phyloP scores from a whole-genome alignment of 495 filamentous ascomycete species.

The Xylaria intraflava region DNA sequence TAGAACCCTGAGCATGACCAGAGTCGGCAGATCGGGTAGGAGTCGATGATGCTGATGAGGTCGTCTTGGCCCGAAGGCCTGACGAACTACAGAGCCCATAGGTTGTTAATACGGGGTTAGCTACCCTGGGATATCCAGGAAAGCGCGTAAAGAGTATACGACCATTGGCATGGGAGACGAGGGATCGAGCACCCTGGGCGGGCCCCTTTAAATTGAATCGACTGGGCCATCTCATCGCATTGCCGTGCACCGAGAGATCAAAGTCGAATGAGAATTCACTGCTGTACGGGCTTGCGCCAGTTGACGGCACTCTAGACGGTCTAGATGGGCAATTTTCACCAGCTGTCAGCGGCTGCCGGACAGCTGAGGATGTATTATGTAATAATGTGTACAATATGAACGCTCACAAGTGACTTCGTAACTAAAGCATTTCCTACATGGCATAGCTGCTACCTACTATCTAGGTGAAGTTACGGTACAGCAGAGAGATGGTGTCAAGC shows the following conservation, averaged over 20 bases:
- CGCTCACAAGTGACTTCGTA: too few relatives aligned
- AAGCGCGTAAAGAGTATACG: neutral
- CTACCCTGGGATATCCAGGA: neutral
- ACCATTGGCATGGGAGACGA: neutral
- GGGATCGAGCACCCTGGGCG: neutral
- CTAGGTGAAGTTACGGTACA: too few relatives aligned
- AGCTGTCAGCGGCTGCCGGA: neutral
- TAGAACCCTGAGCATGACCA: neutral
- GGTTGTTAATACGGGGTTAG: neutral
- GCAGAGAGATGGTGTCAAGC: too few relatives aligned
- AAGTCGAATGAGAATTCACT: constrained; percentile 1
- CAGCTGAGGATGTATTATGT: too few relatives aligned
- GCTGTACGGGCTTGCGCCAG: neutral
- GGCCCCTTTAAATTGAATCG: constrained; percentile 6
- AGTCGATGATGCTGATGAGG: neutral
- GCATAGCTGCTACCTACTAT: too few relatives aligned
- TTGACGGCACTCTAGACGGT: neutral
- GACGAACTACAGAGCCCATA: neutral
- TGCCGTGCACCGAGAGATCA: constrained; percentile 14
- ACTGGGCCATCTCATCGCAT: constrained; percentile 19
- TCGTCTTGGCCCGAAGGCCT: neutral
- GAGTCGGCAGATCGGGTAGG: neutral
- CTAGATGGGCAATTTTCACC: neutral
- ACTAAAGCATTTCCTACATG: too few relatives aligned
- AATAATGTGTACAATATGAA: too few relatives aligned